A percentile compares a stretch with the other conserved stretches of the same genome.
Conservation (phyloP, 83 land plant species). For the Isoetes engelmannii region DNA sequence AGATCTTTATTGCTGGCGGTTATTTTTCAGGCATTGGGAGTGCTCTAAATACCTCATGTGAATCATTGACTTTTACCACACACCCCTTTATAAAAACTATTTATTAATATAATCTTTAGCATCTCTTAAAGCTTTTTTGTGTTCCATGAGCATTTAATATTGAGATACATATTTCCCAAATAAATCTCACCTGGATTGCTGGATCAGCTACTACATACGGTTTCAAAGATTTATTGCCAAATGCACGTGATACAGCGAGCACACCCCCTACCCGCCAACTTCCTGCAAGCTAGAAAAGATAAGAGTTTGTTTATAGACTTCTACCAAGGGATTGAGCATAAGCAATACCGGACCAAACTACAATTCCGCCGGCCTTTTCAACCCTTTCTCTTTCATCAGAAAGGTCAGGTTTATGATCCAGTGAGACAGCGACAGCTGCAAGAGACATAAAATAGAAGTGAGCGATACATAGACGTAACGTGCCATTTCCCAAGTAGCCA, state of each 20-base stretch:
- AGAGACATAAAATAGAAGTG: neutral
- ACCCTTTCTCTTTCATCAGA: conserved; percentile 15
- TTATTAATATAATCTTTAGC: no score
- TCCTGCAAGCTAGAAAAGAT: conserved; percentile 7
- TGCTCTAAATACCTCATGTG: no score
- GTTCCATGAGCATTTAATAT: no score
- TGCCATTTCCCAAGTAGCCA: neutral
- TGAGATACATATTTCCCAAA: neutral
- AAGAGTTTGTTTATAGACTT: conserved; percentile 3
- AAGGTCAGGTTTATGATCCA: conserved; percentile 15
- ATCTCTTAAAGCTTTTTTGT: no score
- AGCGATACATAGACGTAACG: neutral
- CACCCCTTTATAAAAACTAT: no score
- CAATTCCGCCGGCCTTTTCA: conserved; percentile 20
- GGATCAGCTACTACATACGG: conserved; percentile 16
- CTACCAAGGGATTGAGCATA: neutral
- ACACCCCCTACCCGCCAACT: conserved; percentile 23
- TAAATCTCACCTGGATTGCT: conserved; percentile 8
- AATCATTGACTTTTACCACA: no score
- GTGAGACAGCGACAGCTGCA: conserved; percentile 20
- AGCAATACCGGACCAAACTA: conserved; percentile 17
- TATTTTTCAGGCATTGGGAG: no score
- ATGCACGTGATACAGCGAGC: conserved; percentile 21
- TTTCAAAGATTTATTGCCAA: conserved; percentile 17
- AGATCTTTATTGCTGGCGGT: no score